Evolutionary conservation across 2,329 filamentous ascomycete genomes (phyloP).

Genomic region (Xylariaceae sp.): DNA sequence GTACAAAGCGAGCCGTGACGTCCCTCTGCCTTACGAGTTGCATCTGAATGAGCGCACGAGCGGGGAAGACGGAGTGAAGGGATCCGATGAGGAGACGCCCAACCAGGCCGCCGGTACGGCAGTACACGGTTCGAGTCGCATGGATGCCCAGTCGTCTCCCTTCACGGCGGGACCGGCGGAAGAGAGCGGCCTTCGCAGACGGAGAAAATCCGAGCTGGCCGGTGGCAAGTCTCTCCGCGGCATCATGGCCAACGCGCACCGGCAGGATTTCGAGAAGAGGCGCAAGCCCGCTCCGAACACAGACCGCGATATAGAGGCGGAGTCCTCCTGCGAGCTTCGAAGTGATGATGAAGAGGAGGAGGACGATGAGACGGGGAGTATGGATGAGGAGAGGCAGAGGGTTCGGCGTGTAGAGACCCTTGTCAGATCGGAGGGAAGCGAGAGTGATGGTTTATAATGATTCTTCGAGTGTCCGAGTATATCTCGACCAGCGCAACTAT

Average conservation of each 20-base stretch:
- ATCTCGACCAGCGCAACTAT: too few relatives aligned
- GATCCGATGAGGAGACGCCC: background rate
- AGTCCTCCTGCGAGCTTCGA: conserved; percentile 31
- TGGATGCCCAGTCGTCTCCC: conserved; percentile 6
- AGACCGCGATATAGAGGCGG: conserved; percentile 30
- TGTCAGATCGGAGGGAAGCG: conserved; percentile 11
- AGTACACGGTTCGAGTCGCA: conserved; percentile 5
- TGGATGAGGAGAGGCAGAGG: conserved; percentile 24
- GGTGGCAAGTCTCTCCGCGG: conserved; percentile 42
- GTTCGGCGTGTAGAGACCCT: conserved; percentile 19
- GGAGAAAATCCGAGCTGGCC: conserved; percentile 18
- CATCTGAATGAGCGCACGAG: conserved; percentile 38
- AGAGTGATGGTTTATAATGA: conserved; percentile 7
- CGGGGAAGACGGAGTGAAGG: conserved; percentile 28
- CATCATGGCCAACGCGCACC: conserved; percentile 79
- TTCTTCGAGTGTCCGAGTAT: conserved; percentile 1
- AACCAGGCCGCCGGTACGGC: conserved; percentile 17
- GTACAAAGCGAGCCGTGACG: conserved; percentile 83
- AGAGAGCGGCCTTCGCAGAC: conserved; percentile 18
- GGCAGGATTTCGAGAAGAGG: conserved; percentile 81
- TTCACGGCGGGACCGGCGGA: conserved; percentile 20
- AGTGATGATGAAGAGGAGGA: conserved; percentile 33
- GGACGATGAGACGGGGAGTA: conserved; percentile 24
- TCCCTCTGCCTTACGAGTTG: conserved; percentile 75
- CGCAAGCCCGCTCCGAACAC: conserved; percentile 37